A percentile compares a stretch with the other conserved stretches of the same genome.
Evolutionary conservation across 306 rosid genomes (phyloP).

Genomic region (Lagenaria siceraria): DNA sequence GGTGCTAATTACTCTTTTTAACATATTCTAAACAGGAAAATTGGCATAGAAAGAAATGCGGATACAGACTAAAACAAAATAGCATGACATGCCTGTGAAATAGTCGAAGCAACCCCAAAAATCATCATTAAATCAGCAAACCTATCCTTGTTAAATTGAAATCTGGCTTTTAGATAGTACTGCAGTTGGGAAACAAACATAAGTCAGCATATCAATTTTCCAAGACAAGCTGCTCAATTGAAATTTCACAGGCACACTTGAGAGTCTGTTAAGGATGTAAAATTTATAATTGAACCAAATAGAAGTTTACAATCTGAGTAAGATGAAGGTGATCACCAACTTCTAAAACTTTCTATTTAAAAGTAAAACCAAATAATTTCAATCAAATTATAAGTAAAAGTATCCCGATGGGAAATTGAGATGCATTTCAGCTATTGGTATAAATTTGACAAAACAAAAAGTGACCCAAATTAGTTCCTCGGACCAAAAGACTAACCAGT

Average conservation of each 20-base stretch:
- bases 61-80: neutral
- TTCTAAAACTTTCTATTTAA: neutral
- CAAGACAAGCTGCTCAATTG: neutral
- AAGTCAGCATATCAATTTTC: slow-evolving; percentile 1
- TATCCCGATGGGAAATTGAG: neutral
- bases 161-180: slow-evolving; percentile 78
- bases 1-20: neutral
- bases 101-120: slow-evolving; percentile 59
- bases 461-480: neutral
- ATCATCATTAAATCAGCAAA: slow-evolving; percentile 92
- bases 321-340: neutral
- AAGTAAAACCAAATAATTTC: no score
- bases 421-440: neutral
- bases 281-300: neutral
- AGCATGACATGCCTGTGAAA: slow-evolving; percentile 55
- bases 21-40: neutral
- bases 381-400: no score
- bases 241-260: neutral
- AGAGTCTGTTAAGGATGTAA: no score
- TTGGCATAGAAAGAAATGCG: slow-evolving; percentile 1
- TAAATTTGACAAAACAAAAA: neutral
- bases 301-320: neutral
- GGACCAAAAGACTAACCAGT: slow-evolving; percentile 32
- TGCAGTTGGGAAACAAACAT: slow-evolving; percentile 17
- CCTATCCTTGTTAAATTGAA: slow-evolving; percentile 82